A percentile compares a stretch with the other conserved stretches of the same genome.
Conservation (phyloP, 163 green algal genomes). For the Chlamydomonas reinhardtii region DNA sequence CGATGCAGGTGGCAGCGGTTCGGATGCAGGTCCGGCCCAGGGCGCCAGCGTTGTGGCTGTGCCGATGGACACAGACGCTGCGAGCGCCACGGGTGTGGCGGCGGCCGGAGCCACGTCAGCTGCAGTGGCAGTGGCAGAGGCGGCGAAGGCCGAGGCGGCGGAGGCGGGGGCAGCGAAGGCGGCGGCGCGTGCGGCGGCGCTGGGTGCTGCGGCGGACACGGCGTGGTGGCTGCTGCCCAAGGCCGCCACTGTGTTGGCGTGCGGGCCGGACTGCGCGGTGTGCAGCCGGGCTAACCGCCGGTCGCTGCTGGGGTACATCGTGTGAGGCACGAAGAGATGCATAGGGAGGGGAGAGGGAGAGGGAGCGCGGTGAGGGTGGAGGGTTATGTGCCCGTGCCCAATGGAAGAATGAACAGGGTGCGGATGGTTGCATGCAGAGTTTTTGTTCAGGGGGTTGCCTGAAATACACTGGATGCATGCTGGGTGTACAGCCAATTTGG, state of each 20-base stretch:
- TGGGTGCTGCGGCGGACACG: not conserved
- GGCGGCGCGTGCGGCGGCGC: not conserved
- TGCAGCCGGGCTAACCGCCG: conserved; percentile 1
- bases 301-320: not conserved
- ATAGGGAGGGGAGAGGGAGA: not conserved
- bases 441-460: no score
- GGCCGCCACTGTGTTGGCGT: conserved; percentile 20
- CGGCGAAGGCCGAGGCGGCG: not conserved
- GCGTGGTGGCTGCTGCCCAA: conserved; percentile 29
- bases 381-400: no score
- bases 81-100: not conserved
- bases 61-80: not conserved
- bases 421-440: no score
- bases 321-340: not conserved
- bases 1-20: no score
- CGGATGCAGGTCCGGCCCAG: no score
- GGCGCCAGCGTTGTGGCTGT: no score
- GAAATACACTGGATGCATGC: no score
- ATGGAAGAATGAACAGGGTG: no score
- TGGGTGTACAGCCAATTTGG: no score
- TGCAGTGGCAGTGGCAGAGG: not conserved
- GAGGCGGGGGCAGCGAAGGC: not conserved
- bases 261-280: conserved; percentile 4
- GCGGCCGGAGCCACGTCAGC: no score
- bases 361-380: not conserved